Base-by-base conservation (phyloP, 2,329 filamentous ascomycete species). In the Meredithiella fracta region DNA sequence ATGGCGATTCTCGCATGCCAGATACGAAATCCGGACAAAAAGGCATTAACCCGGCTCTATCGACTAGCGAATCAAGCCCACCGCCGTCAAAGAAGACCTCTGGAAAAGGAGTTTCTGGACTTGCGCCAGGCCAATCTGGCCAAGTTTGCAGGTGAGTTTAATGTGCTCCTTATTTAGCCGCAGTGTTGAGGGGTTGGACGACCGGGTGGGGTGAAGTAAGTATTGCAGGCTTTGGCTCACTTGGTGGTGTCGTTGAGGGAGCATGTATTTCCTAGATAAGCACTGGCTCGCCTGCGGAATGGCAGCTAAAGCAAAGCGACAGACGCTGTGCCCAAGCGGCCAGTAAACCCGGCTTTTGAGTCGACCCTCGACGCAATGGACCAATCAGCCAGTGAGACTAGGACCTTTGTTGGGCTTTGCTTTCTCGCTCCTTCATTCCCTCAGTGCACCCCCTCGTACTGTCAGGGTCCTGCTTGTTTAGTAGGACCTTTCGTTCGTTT, bases 71-170 rank as follows among this genome's bases (percentile, higher is more conserved):
- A 44, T 42, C 40, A 44, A 55, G 52, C 22, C 49, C 57, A 14
- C 38, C 57, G 15, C 38, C 40, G 5, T 26, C 53, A 8, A 55
- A 55, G 47, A 58, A 53, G 26, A 14, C 37, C 20, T 3, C 53
- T 17, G 42, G 47, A 15, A 40, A 44, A 23, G 26, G 47, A 42
- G 26, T 51, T 42, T 55, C 53, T n/a, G 40, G 47, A 2, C 42
- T 53, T 53, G 37, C 53, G 9, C 23, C 53, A 17, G 51, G 58
- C 17, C 59, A 59, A 54, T 53, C 56, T 52, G 82, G 82, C 2
- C 83, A 86, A 66, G 71, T 85, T 49, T 87, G 83, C 79, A 86
- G 83, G 83, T 85, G 70, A 64, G 75, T 64, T 47, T 51, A 14
- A 31, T 37, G 44, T 47, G 47, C 22, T n/a, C n/a, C n/a, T 14